A percentile compares a stretch with the other conserved stretches of the same genome.
Evolutionary conservation across 768 basidiomycete genomes (phyloP).

Genomic region (Mycena chlorophos): DNA sequence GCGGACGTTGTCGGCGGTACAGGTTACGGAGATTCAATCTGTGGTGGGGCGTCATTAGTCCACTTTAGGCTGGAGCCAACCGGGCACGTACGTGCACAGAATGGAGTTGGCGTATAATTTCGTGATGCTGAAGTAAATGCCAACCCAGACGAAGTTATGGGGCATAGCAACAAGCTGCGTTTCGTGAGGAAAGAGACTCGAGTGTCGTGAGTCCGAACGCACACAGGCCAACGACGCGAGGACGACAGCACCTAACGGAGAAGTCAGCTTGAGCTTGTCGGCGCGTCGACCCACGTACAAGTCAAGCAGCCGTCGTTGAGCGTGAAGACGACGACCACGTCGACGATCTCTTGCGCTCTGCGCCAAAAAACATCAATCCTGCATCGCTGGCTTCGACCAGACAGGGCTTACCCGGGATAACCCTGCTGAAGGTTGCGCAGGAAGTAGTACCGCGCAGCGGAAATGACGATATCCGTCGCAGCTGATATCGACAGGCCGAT

Average conservation of each 20-base stretch:
- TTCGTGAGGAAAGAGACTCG: neutral
- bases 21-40: conserved; percentile 15
- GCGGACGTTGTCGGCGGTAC: conserved; percentile 8
- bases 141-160: conserved; percentile 11
- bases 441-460: conserved; percentile 12
- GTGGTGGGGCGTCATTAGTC: conserved; percentile 1
- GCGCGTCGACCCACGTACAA: neutral
- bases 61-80: neutral
- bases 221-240: conserved; percentile 6
- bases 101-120: conserved; percentile 11
- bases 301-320: conserved; percentile 13
- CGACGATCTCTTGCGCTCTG: conserved; percentile 11
- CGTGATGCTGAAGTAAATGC: conserved; percentile 9
- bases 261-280: neutral
- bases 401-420: conserved; percentile 6
- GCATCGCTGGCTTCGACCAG: neutral
- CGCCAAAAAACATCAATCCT: neutral
- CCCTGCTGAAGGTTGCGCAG: conserved; percentile 13
- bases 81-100: conserved; percentile 9
- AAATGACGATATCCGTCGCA: conserved; percentile 9
- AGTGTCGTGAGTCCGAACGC: neutral
- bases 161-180: conserved; percentile 7
- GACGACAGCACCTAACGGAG: conserved; percentile 4
- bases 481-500: conserved; percentile 18
- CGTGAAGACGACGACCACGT: conserved; percentile 11